Evolutionary conservation across 176 grass and related monocot species (phyloP), one percentile per base, ranked within the genome.

Genomic region (Oryza nivara): DNA sequence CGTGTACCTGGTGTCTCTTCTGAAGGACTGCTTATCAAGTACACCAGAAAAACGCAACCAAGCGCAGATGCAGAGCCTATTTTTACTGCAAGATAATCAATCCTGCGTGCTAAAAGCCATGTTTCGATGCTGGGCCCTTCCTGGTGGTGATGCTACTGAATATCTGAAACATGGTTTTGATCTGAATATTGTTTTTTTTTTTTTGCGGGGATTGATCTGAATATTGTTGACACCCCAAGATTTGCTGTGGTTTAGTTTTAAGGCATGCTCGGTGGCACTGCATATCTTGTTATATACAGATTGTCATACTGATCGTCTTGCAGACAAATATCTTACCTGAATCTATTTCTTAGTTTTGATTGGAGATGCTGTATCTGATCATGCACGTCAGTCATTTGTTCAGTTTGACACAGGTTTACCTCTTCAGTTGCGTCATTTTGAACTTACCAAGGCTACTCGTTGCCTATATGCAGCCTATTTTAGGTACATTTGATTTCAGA

Each of bases 11-110:
- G 89, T 64, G 23, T 86, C 2, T 98, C 96, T 64, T 93, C 82
- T 12, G 96, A 98, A 95, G 93, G 96, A 61, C 79, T 98, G 86
- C 92, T 98, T n/a, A 95, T 98, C 45, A 98, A 98, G 86, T 93
- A 95, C 47, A 92, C 96, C 14, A 88, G 96, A 90, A 84, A 86
- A 86, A 91, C 84, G 5, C 96, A 98, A 22, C 91, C 93, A 74
- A 93, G 49, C 7, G 89, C 96, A 64, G 91, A 95, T 9, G 80
- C 70, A 1, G 96, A 93, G 15, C 93, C 96, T 17, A 90, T 90
- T 86, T 98, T 98, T 30, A 95, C 87, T 69, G 85, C 93, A 79
- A 95, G 93, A 93, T 98, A 88, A 76, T 83, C 26, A 17, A 28
- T 14, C 9, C n/a, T 63, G 72, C 13, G 41, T 25, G 14, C 32